phyloP scores from a whole-genome alignment of 106 monocot genomes.

The Gastrodia elata region DNA sequence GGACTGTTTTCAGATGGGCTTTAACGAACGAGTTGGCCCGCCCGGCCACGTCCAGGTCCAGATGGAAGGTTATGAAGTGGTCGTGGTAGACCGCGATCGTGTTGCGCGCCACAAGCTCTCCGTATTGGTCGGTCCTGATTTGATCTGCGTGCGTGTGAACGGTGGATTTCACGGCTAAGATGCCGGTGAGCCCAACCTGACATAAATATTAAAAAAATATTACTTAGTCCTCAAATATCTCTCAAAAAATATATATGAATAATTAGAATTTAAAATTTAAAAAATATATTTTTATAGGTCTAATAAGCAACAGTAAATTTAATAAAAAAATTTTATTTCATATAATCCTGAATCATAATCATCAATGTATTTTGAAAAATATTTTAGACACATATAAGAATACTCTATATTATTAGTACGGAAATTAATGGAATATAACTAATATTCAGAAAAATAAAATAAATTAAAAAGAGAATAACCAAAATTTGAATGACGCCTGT shows the following conservation, averaged over 20 bases:
- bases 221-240: too few relatives aligned
- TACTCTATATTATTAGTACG: neutral
- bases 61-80: constrained; percentile 64
- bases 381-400: too few relatives aligned
- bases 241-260: too few relatives aligned
- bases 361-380: too few relatives aligned
- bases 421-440: neutral
- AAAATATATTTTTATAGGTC: too few relatives aligned
- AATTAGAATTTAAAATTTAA: too few relatives aligned
- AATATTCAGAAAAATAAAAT: neutral
- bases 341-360: neutral
- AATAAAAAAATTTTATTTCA: neutral
- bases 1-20: constrained; percentile 20
- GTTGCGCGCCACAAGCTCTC: constrained; percentile 39
- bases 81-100: constrained; percentile 54
- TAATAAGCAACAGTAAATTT: too few relatives aligned
- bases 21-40: constrained; percentile 49
- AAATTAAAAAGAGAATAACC: constrained; percentile 15
- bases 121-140: constrained; percentile 25
- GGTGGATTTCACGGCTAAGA: constrained; percentile 40
- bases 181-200: constrained; percentile 49
- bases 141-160: constrained; percentile 35
- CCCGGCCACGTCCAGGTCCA: constrained; percentile 66
- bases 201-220: too few relatives aligned
- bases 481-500: constrained; percentile 43